Evolutionary conservation across 495 filamentous ascomycete species (phyloP).

Genomic region (Neurospora sublineolata): DNA sequence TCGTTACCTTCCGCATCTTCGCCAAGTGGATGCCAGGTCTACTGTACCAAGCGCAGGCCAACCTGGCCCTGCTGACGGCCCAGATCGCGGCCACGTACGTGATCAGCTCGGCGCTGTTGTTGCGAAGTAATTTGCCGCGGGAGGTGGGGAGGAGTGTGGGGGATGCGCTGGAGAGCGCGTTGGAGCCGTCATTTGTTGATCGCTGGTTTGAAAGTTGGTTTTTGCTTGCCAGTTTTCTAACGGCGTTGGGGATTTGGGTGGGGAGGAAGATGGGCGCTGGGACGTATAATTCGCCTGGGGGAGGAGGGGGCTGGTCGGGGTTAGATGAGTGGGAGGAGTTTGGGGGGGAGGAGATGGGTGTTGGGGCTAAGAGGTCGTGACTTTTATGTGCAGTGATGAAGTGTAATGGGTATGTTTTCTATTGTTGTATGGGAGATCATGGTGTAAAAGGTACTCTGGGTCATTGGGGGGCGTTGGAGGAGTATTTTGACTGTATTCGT

Average conservation of each 20-base stretch:
- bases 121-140: slow-evolving; percentile 59
- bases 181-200: slow-evolving; percentile 63
- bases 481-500: neutral
- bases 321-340: slow-evolving; percentile 54
- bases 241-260: slow-evolving; percentile 55
- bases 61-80: slow-evolving; percentile 58
- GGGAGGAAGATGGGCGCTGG: slow-evolving; percentile 42
- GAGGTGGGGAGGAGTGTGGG: slow-evolving; percentile 60
- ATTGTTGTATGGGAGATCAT: neutral
- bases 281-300: neutral
- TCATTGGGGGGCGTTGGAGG: neutral
- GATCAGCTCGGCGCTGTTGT: slow-evolving; percentile 58
- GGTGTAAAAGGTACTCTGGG: neutral
- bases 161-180: slow-evolving; percentile 57
- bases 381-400: neutral
- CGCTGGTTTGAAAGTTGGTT: slow-evolving; percentile 85
- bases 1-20: slow-evolving; percentile 67
- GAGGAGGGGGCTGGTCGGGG: slow-evolving; percentile 26
- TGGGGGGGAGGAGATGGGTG: slow-evolving; percentile 55
- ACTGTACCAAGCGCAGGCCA: slow-evolving; percentile 50
- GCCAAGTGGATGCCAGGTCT: slow-evolving; percentile 55
- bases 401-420: neutral
- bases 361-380: slow-evolving; percentile 43
- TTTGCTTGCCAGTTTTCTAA: slow-evolving; percentile 54
- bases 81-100: slow-evolving; percentile 75